Conservation (phyloP, 139 green algal genomes). For the Coelastrella sp. region DNA sequence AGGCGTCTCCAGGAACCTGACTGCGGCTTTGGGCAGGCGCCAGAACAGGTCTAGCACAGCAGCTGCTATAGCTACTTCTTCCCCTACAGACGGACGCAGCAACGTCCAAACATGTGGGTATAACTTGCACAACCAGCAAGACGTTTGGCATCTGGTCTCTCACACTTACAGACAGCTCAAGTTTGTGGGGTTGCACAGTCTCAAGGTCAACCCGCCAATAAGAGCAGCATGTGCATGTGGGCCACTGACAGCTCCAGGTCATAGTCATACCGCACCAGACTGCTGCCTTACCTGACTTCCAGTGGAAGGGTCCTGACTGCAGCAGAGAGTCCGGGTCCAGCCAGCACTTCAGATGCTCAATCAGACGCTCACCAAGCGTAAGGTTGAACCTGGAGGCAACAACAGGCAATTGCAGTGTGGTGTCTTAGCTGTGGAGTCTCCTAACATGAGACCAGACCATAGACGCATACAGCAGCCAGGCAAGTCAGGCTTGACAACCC, state of each 20-base stretch:
- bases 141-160: not conserved
- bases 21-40: conserved; percentile 86
- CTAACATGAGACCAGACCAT: too few species aligned
- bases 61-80: conserved; percentile 86
- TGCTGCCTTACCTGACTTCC: conserved; percentile 69
- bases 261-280: too few species aligned
- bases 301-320: conserved; percentile 42
- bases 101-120: not conserved
- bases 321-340: conserved; percentile 80
- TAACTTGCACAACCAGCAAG: not conserved
- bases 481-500: not conserved
- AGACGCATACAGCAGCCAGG: too few species aligned
- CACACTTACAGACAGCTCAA: too few species aligned
- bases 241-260: too few species aligned
- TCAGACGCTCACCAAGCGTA: conserved; percentile 95
- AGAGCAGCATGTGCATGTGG: too few species aligned
- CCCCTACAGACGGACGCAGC: conserved; percentile 52
- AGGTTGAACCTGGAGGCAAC: conserved; percentile 87
- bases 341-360: conserved; percentile 95
- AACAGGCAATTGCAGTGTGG: not conserved
- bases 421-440: too few species aligned
- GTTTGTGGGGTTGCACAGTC: too few species aligned
- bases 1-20: conserved; percentile 91
- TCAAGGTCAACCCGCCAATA: too few species aligned
- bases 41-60: conserved; percentile 97